Conservation (phyloP, 371 early-diverging fungal species). For the Massospora cicadina region DNA sequence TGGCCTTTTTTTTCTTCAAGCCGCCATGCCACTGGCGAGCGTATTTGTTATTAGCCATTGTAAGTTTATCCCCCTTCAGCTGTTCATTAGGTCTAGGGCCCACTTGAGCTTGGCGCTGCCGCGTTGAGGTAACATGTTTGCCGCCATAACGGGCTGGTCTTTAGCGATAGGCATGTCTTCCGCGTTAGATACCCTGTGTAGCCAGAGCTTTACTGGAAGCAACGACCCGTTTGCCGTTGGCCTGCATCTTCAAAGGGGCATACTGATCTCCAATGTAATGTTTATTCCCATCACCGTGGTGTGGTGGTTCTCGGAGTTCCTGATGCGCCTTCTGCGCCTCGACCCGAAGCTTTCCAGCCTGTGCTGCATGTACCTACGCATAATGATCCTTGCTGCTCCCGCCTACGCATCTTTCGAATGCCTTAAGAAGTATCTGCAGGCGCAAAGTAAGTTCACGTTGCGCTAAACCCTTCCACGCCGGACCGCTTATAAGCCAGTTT, state of each 20-base stretch:
- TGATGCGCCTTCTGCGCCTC: conserved; percentile 31
- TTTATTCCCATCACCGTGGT: conserved; percentile 46
- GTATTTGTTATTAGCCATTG: conserved; percentile 5
- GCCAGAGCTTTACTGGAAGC: conserved; percentile 52
- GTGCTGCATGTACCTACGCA: conserved; percentile 37
- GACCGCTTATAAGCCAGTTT: conserved; percentile 1
- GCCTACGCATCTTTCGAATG: conserved; percentile 61
- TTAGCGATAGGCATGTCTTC: conserved; percentile 56
- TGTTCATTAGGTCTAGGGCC: conserved; percentile 9
- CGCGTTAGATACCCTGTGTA: conserved; percentile 73
- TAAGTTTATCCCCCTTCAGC: background rate
- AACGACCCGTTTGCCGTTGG: conserved; percentile 49
- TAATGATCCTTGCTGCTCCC: conserved; percentile 44
- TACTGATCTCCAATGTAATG: conserved; percentile 39
- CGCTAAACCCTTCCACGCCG: background rate
- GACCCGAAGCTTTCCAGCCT: conserved; percentile 26
- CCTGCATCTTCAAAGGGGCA: conserved; percentile 57
- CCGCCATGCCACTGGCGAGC: conserved; percentile 8
- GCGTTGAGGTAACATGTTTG: conserved; percentile 24
- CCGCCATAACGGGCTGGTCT: conserved; percentile 69
- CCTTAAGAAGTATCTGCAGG: conserved; percentile 53
- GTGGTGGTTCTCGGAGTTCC: conserved; percentile 44
- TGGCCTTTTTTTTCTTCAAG: background rate
- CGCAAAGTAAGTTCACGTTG: conserved; percentile 42
- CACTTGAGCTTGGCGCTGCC: conserved; percentile 13